Base-by-base conservation (phyloP, 1,284 basidiomycete species). In the Stygiomarasmius scandens region DNA sequence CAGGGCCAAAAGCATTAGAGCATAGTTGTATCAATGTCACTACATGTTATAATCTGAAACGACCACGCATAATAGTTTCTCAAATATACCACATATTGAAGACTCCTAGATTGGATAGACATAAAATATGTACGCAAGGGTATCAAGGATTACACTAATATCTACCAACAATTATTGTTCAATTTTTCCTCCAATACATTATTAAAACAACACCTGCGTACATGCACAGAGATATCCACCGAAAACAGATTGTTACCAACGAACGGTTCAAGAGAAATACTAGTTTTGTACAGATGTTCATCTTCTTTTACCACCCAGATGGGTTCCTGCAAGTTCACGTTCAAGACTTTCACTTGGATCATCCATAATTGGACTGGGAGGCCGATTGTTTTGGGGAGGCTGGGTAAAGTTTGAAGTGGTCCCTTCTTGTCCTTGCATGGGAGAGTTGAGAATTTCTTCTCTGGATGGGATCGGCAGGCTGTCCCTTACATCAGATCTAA, bases 321-420 rank as follows among this genome's bases (percentile, higher is more conserved):
- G 85, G 36, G 86, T 85, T 50, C 83, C 83, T 16, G 87, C 92
- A 41, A 96, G 78, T 69, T 95, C 91, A 48, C 87, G 85, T 70
- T 96, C 93, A 19, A 96, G 82, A 64, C 92, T 92, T 55, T 87
- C 90, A 60, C 89, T 89, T 3, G 94, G 94, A 69, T 96, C 89
- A 66, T 95, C 94, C 72, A 86, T 83, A 61, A 88, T 81, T 20
- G 84, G 87, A 66, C 75, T 87, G 53, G 77, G 72, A 12, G 82
- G 81, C 47, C 81, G 79, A 54, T 73, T 74, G 64, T 24, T 65
- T 67, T 61, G 61, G 48, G 57, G 50, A 27, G 74, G 66, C 2
- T 76, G 73, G 2, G 87, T 88, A 68, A 80, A 92, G 54, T 82
- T 73, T 43, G 89, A 91, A 16, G 90, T 92, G 20, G 81, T 80